Percentiles rank a stretch among this genome's conserved stretches.
These are phyloP conservation scores for Saccharomycopsis sp. DNA, from an alignment of 805 yeast species.

Conservation along the genomic window DNA sequence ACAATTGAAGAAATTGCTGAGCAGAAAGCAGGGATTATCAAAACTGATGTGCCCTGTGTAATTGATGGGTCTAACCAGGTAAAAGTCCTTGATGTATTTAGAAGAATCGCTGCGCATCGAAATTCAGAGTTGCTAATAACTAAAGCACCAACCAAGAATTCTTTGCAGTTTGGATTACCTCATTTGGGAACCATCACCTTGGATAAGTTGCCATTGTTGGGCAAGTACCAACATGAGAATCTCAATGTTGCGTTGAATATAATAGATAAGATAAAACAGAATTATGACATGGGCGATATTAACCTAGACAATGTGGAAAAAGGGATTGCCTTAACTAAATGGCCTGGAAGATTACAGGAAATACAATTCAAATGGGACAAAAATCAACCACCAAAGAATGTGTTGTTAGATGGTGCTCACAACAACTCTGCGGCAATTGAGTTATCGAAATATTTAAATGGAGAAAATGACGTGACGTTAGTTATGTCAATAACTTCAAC, in stretches of 20 bases:
- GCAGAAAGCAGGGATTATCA: slow-evolving; percentile 85
- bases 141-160: slow-evolving; percentile 6
- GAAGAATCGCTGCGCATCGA: slow-evolving; percentile 29
- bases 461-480: slow-evolving; percentile 33
- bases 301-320: slow-evolving; percentile 31
- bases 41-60: slow-evolving; percentile 51
- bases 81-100: slow-evolving; percentile 43
- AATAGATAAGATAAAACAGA: slow-evolving; percentile 32
- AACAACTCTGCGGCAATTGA: slow-evolving; percentile 80
- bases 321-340: slow-evolving; percentile 51
- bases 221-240: slow-evolving; percentile 68
- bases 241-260: slow-evolving; percentile 60
- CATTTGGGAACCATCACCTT: slow-evolving; percentile 29
- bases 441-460: slow-evolving; percentile 46
- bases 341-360: slow-evolving; percentile 87
- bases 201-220: slow-evolving; percentile 51
- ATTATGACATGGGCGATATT: slow-evolving; percentile 27
- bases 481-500: slow-evolving; percentile 74
- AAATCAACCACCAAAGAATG: slow-evolving; percentile 25
- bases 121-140: slow-evolving; percentile 28
- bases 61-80: slow-evolving; percentile 61
- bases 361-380: slow-evolving; percentile 29
- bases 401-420: slow-evolving; percentile 88
- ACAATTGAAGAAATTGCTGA: slow-evolving; percentile 58
- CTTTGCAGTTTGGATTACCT: slow-evolving; percentile 23